A percentile compares a stretch with the other conserved stretches of the same genome.
Evolutionary conservation across 306 rosid genomes (phyloP).

Genomic region (Ziziphus jujuba): DNA sequence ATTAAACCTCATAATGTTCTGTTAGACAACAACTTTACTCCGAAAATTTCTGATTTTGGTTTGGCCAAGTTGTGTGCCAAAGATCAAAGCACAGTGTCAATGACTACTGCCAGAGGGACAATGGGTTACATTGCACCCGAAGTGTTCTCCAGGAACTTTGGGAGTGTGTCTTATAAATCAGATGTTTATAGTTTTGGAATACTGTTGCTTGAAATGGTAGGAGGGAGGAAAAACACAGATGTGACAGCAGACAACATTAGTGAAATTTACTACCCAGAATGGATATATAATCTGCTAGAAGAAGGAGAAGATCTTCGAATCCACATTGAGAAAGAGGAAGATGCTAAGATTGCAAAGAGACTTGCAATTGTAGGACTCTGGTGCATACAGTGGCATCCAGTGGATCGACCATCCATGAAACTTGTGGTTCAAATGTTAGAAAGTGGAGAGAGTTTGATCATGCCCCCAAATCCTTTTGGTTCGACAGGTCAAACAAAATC

Average conservation of each 20-base stretch:
- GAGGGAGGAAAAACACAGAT: constrained; percentile 2
- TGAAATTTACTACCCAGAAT: constrained; percentile 15
- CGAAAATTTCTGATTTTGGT: constrained; percentile 17
- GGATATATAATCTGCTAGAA: constrained; percentile 19
- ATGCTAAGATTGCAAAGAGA: constrained; percentile 12
- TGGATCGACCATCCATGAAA: constrained; percentile 11
- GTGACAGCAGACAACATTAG: not conserved
- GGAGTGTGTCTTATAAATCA: not conserved
- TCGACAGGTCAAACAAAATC: not conserved
- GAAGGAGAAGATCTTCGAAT: constrained; percentile 5
- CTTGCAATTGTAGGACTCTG: constrained; percentile 13
- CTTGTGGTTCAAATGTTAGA: constrained; percentile 16
- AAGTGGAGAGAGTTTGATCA: not conserved
- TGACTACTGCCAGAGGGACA: not conserved
- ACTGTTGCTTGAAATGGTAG: not conserved
- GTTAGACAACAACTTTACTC: constrained; percentile 6
- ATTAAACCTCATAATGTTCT: not conserved
- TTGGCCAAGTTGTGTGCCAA: not conserved
- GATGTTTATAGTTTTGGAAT: not conserved
- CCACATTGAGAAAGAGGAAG: not conserved
- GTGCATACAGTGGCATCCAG: constrained; percentile 18
- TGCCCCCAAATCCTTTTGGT: constrained; percentile 16
- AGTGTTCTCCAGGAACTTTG: constrained; percentile 3
- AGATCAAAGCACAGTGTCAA: not conserved
- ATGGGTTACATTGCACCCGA: constrained; percentile 5